phyloP scores from a whole-genome alignment of 208 protist species.

The Acanthamoeba sp. region DNA sequence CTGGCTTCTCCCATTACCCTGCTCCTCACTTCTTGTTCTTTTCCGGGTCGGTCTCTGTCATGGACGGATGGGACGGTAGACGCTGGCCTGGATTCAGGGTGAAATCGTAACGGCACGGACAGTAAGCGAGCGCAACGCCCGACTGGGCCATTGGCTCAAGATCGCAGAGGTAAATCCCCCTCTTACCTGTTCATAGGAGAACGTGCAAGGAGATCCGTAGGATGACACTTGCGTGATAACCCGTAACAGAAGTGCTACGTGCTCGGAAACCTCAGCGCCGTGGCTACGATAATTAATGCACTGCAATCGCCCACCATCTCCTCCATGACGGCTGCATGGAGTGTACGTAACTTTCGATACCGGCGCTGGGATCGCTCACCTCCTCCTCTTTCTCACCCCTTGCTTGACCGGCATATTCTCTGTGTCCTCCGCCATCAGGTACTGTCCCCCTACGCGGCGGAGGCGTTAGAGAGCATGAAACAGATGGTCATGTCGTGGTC shows the following conservation, averaged over 20 bases:
- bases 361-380: neutral
- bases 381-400: neutral
- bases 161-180: slow-evolving; percentile 5
- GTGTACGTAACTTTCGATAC: neutral
- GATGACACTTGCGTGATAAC: neutral
- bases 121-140: neutral
- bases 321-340: neutral
- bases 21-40: neutral
- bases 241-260: slow-evolving; percentile 17
- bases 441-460: neutral
- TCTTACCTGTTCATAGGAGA: neutral
- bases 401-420: neutral
- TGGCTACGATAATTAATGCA: neutral
- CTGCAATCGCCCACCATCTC: slow-evolving; percentile 32
- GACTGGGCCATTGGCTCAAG: slow-evolving; percentile 30
- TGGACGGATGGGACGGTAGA: neutral
- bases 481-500: neutral
- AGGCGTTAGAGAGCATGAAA: slow-evolving; percentile 52
- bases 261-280: neutral
- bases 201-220: neutral
- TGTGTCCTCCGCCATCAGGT: neutral
- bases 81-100: neutral
- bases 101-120: neutral
- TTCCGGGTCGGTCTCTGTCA: neutral
- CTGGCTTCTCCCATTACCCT: neutral